Conservation (phyloP, 306 rosid species). For the Gastrolobium bilobum region DNA sequence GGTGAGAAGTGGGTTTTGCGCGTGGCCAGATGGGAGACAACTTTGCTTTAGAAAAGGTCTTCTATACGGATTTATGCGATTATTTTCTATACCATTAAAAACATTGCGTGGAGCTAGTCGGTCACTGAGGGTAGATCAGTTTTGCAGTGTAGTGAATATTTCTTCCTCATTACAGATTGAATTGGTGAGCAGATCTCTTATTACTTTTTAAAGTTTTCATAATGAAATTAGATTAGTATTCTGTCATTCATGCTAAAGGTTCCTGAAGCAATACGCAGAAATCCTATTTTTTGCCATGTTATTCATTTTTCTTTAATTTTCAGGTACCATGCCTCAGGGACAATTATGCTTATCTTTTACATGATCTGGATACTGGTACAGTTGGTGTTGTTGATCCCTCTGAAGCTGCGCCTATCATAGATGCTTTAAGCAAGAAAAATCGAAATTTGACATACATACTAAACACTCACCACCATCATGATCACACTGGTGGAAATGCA, state of each 20-base stretch:
- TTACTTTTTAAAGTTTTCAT: background rate
- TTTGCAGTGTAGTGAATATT: conserved; percentile 90
- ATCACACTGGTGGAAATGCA: conserved; percentile 92
- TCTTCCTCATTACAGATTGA: conserved; percentile 89
- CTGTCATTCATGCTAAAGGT: conserved; percentile 15
- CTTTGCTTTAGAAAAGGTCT: conserved; percentile 78
- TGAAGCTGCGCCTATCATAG: conserved; percentile 83
- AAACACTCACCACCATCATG: conserved; percentile 93
- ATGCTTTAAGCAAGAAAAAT: conserved; percentile 82
- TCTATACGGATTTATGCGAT: conserved; percentile 80
- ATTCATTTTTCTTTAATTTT: conserved; percentile 38
- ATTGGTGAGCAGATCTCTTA: conserved; percentile 69
- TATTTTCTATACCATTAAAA: conserved; percentile 81
- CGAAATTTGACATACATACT: conserved; percentile 91
- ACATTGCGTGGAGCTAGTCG: conserved; percentile 93
- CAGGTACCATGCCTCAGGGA: conserved; percentile 95
- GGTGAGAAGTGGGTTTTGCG: conserved; percentile 74
- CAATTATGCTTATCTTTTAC: conserved; percentile 91
- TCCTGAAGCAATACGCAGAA: background rate
- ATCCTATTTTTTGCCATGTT: background rate
- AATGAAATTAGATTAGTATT: conserved; percentile 16
- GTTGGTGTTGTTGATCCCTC: conserved; percentile 99
- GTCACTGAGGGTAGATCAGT: conserved; percentile 79
- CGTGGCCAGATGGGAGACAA: conserved; percentile 87
- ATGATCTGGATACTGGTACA: conserved; percentile 94